Conservation (phyloP, 805 yeast species). For the Yarrowia sp. region DNA sequence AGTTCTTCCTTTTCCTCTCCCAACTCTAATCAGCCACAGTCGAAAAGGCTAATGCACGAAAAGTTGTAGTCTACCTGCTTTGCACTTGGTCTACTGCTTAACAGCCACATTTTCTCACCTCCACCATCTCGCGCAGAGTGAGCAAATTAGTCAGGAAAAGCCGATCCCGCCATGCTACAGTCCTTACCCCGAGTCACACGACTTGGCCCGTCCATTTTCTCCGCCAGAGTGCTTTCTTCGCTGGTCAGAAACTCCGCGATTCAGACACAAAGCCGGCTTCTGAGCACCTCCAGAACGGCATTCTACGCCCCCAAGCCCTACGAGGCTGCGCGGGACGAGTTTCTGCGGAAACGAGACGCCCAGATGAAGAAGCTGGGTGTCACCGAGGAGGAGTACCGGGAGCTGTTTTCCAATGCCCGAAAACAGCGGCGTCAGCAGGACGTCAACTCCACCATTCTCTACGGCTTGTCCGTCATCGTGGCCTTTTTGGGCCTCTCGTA, state of each 20-base stretch:
- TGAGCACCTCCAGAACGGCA: slow-evolving; percentile 1
- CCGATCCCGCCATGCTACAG: not conserved
- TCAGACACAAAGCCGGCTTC: not conserved
- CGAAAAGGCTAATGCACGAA: not conserved
- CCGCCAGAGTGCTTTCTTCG: not conserved
- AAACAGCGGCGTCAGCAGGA: slow-evolving; percentile 39
- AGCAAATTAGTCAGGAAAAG: slow-evolving; percentile 33
- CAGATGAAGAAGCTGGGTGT: slow-evolving; percentile 40
- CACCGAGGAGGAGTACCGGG: slow-evolving; percentile 28
- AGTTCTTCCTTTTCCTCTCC: no score
- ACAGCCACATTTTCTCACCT: slow-evolving; percentile 22
- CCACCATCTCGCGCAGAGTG: not conserved
- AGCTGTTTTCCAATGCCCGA: slow-evolving; percentile 28
- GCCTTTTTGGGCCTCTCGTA: slow-evolving; percentile 79
- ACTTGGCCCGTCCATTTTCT: not conserved
- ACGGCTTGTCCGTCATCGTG: slow-evolving; percentile 62
- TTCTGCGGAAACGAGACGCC: slow-evolving; percentile 17
- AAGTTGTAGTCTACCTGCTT: slow-evolving; percentile 5
- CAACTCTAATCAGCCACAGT: slow-evolving; percentile 32
- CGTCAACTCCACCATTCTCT: slow-evolving; percentile 43
- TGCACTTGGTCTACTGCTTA: not conserved
- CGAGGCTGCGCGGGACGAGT: slow-evolving; percentile 34
- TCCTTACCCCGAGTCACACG: slow-evolving; percentile 1
- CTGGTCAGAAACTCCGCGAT: not conserved
- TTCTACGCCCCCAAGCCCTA: slow-evolving; percentile 22